Evolutionary conservation across 73 alveolate genomes (phyloP), one percentile per base, ranked within the genome.

Genomic region (Breviolum minutum): DNA sequence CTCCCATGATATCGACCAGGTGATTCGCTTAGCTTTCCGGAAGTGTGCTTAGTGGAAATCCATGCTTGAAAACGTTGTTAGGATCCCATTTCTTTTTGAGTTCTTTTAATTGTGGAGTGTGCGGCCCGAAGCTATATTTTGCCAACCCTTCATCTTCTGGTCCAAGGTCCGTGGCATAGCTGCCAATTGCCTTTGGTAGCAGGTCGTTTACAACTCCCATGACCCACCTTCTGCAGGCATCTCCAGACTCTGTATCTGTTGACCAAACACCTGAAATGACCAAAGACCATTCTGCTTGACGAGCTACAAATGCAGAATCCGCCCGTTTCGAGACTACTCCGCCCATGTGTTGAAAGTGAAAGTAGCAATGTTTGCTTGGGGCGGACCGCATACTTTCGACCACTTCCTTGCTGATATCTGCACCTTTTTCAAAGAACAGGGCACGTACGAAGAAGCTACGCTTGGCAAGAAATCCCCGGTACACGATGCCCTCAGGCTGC

Each of bases 111-210:
- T 63, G 77, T 29, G 29, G 22, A 5, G 88, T 61, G 29, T 71
- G 12, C 22, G 16, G 63, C 32, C 88, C 97, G 40, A 90, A 90
- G 30, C 87, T 70, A 30, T 71, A 76, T 62, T 6, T 8, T 12
- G 97, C 97, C 74, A 90, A 62, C 22, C 8, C 69, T 61, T 66
- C 77, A 26, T 86, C 94, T 9, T 32, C 86, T 40, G 96, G 87
- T 24, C 97, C 97, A 61, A 90, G 97, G 76, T 90, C 97, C 7
- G 97, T 90, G 19, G 97, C 97, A n/a, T 90, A 90, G 76, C 88
- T 69, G 22, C 97, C 97, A 80, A 71, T 27, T 2, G 88, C 73
- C 27, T 48, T 54, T 19, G 97, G 88, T 32, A 90, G 73, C 88
- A 90, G 60, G 48, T 48, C 10, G 8, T 90, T 10, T 12, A 90